phyloP scores from a whole-genome alignment of 345 rosid genomes.

The Populus euphratica region DNA sequence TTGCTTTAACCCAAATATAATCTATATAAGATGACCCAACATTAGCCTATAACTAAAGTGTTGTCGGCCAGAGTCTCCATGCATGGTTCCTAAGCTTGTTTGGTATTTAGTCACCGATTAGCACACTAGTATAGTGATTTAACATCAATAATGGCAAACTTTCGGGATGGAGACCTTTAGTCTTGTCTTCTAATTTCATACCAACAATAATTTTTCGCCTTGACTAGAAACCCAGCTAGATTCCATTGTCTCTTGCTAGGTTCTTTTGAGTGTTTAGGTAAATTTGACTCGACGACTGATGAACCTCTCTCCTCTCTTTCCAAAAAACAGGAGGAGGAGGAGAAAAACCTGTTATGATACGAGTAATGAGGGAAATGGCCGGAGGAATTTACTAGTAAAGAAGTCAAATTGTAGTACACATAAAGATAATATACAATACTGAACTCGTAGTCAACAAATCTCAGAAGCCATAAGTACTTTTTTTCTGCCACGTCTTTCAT shows the following conservation, averaged over 20 bases:
- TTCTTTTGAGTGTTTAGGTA: background rate
- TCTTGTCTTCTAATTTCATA: constrained; percentile 3
- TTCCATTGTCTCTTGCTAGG: constrained; percentile 11
- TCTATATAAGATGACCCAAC: constrained; percentile 16
- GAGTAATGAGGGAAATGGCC: constrained; percentile 34
- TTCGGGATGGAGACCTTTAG: background rate
- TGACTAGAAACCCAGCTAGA: constrained; percentile 1
- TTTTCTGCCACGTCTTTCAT: constrained; percentile 17
- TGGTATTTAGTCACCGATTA: background rate
- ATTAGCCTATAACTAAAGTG: background rate
- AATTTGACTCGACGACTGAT: constrained; percentile 3
- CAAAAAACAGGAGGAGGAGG: background rate
- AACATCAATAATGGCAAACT: constrained; percentile 8
- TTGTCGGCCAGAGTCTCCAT: constrained; percentile 34
- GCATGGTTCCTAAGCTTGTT: background rate
- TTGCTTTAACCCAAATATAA: constrained; percentile 19
- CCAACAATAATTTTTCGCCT: background rate
- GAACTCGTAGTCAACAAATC: background rate
- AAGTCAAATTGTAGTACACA: constrained; percentile 4
- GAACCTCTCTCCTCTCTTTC: constrained; percentile 2
- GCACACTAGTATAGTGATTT: background rate
- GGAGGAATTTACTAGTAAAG: constrained; percentile 2
- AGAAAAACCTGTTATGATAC: constrained; percentile 31
- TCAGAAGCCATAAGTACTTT: background rate
- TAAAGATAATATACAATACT: background rate